phyloP scores from a whole-genome alignment of 208 protist species.

The Acanthamoeba castellanii region DNA sequence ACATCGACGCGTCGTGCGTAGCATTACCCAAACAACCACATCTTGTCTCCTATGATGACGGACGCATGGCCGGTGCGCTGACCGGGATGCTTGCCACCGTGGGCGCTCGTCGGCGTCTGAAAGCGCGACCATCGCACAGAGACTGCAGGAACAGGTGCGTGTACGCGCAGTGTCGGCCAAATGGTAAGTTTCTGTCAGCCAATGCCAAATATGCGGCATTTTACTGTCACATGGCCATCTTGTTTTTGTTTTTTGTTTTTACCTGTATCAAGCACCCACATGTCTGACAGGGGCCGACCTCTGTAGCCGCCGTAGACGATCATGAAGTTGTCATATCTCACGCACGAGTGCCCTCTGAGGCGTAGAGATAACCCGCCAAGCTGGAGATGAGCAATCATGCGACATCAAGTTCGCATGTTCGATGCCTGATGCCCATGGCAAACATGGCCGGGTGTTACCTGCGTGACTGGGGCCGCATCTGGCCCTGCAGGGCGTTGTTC shows the following conservation, averaged over 20 bases:
- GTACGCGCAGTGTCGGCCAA: neutral
- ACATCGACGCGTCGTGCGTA: neutral
- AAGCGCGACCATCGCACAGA: conserved; percentile 69
- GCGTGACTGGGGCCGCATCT: conserved; percentile 33
- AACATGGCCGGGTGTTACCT: neutral
- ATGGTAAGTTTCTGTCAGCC: neutral
- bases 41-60: conserved; percentile 48
- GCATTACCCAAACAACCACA: conserved; percentile 49
- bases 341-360: conserved; percentile 35
- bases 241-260: neutral
- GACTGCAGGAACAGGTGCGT: neutral
- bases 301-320: conserved; percentile 59
- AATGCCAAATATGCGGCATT: too few relatives aligned
- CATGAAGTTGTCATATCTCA: conserved; percentile 65
- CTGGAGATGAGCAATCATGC: neutral
- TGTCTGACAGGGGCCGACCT: conserved; percentile 52
- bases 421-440: neutral
- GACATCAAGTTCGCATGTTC: neutral
- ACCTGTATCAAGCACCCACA: conserved; percentile 66
- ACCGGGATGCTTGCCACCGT: conserved; percentile 13
- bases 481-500: conserved; percentile 64
- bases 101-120: neutral
- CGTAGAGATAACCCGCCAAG: too few relatives aligned
- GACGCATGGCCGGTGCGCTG: neutral
- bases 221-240: neutral